Base-by-base conservation (phyloP, 1,139 yeast genomes). In the Hemisphaericaspora subhashii region DNA sequence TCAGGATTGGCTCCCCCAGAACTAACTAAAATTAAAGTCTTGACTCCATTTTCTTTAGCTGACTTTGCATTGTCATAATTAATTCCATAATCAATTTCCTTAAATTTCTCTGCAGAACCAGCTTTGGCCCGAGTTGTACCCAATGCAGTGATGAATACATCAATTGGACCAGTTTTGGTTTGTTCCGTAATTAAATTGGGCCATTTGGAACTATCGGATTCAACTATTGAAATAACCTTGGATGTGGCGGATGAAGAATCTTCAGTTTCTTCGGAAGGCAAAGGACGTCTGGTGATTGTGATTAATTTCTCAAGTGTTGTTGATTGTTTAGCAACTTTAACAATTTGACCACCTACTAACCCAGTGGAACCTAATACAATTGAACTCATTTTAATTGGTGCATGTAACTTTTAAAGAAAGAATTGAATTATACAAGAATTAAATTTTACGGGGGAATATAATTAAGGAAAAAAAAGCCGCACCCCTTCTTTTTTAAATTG, bases 101-200 rank as follows among this genome's bases (percentile, higher is more conserved):
- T 70, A 60, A 86, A 89, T 16, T 78, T 73, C 20, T 75, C 85
- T 3, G 79, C 66, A 1, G 82, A 68, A n/a, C 92, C 92, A 3
- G 89, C 95, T 13, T 64, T 70, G 1, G 76, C 81, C 38, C 74
- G 69, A 1, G 95, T 86, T 12, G 95, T 84, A n/a, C 89, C 95
- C 50, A 87, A 74, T 0, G 81, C 79, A 1, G 86, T 76, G 46
- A 82, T 74, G 42, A 78, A 68, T 1, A 68, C 45, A 20, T 38
- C 57, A 21, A 57, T 57, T 43, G 54, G 55, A 47, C 27, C 44
- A 31, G 42, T 41, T 22, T 28, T 20, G 21, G 38, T 25, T 23
- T 46, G 35, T 5, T 39, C 48, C 28, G 35, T 46, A 32, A 66
- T 56, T 9, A 54, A 40, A 5, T 46, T 57, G 2, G 58, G 57